Base-by-base conservation (phyloP, 768 basidiomycete species). In the Pleurotus citrinopileatus region DNA sequence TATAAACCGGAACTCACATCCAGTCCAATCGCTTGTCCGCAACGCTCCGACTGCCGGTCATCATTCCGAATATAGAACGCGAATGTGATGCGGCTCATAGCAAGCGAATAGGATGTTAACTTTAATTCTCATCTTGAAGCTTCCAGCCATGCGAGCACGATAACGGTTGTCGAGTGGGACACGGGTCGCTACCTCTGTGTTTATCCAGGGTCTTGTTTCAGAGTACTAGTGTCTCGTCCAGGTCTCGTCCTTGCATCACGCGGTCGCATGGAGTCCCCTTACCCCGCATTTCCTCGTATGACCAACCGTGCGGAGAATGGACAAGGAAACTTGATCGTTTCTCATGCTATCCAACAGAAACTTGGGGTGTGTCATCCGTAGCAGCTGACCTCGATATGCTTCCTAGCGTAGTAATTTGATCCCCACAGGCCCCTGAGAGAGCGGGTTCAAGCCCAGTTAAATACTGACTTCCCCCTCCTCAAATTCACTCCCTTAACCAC, bases 361-460 rank as follows among this genome's bases (percentile, higher is more conserved):
- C 43, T 22, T 19, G 22, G 26, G 48, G 23, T 51, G 22, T 51
- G 48, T 51, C 28, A 51, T 51, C 32, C 28, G 48, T 40, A 51
- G 5, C 48, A 51, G 48, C 48, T 51, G 48, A 51, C 48, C 34
- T 51, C 45, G 27, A 47, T 51, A 17, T n/a, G 20, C n/a, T 22
- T 51, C 8, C 29, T 26, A 51, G 48, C 48, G 45, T 23, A 3
- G 26, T 28, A 37, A 40, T 15, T 40, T 40, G 38, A 40, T 7
- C 29, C 34, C 43, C 17, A 40, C 17, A 44, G 22, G 19, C 43
- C 26, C 43, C 43, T 27, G 22, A 12, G 12, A 42, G 43, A 40
- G 38, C 38, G 38, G 19, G 6, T 10, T 40, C 8, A 13, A 19
- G 19, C 7, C 38, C 12, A 40, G 38, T 51, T 51, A 51, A 51